Evolutionary conservation across 2,329 filamentous ascomycete genomes (phyloP), one percentile per base, ranked within the genome.

Genomic region (Penicillium sp.): DNA sequence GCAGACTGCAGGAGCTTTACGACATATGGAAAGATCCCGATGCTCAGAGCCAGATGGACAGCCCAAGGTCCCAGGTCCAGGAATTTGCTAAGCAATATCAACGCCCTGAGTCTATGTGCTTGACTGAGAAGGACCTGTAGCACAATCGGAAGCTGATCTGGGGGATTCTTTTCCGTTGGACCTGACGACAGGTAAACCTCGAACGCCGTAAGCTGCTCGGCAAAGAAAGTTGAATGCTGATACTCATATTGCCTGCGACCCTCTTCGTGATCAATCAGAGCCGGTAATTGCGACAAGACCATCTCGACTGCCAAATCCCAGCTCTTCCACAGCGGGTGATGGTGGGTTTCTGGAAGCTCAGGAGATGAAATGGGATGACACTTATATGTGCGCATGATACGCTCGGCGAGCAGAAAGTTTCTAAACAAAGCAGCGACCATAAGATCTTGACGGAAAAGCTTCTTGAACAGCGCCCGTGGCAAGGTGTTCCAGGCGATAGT

Each of bases 11-110:
- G 75, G 24, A 98, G 76, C 70, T 98, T 98, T 31, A 98, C 75
- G n/a, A 98, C 93, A 64, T 98, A 98, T 0, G 93, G 93, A 69
- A 98, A 98, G 55, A 98, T 98, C 22, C 93, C 93, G 53, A 98
- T 98, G 68, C 90, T 96, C 15, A 98, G 77, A 15, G 93, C 93
- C 34, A 98, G 81, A 67, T 97, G 93, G 17, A 98, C 93, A 28
- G 93, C 94, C 93, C 93, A 98, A 0, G 93, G 93, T 0, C 93
- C 93, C 34, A 97, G 79, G 62, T 98, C 93, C 19, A 98, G 75
- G 68, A 98, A 98, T 57, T 89, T 88, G 51, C 90, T 93, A 0
- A 98, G 77, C 6, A 98, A 74, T 45, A 98, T 94, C 54, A 98
- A 77, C 15, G 93, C 93, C 44, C 93, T 79, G 24, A 98, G 80